Evolutionary conservation across 495 filamentous ascomycete species (phyloP), one percentile per base, ranked within the genome.

Genomic region (Aspergillus affinis): DNA sequence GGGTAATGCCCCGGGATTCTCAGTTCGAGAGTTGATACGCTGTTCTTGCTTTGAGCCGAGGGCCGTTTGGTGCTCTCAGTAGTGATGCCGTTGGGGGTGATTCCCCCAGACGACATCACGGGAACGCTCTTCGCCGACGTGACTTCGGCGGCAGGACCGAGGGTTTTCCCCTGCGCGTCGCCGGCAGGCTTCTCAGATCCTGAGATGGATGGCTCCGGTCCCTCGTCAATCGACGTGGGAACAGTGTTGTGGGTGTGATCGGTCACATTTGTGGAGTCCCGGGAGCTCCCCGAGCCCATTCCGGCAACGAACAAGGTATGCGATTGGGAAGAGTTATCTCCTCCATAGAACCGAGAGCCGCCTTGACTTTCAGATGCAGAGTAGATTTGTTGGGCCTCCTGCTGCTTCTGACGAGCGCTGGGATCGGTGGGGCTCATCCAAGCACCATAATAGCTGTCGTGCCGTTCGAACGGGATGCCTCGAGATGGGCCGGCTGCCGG

Each of bases 1-100:
- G 75, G 75, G 52, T 58, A 78, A 48, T 67, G 71, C 19, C 75
- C 75, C 0, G 75, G 75, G n/a, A 78, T 76, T 50, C 71, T 68
- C 64, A 73, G 59, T 51, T 73, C 74, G 41, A 76, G 51, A 0
- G 66, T 65, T 6, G 72, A 71, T 10, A 65, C 48, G 26, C 68
- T 71, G 50, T 65, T 69, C 62, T 77, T 74, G 32, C 61, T 63
- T 41, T 68, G 48, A 19, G 60, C 62, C 0, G 61, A 27, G 32
- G 67, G 55, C 19, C 62, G 69, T 26, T 49, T 62, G 26, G 65
- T 7, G 20, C 64, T 64, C 6, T 51, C 57, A 15, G 15, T 58
- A 51, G 20, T 20, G 46, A 58, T 36, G 26, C 57, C 63, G 44
- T 48, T 62, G 23, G 41, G 21, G 15, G 20, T 20, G 46, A 58